phyloP scores from a whole-genome alignment of 441 rosid genomes.

The Raphanus hybrid region DNA sequence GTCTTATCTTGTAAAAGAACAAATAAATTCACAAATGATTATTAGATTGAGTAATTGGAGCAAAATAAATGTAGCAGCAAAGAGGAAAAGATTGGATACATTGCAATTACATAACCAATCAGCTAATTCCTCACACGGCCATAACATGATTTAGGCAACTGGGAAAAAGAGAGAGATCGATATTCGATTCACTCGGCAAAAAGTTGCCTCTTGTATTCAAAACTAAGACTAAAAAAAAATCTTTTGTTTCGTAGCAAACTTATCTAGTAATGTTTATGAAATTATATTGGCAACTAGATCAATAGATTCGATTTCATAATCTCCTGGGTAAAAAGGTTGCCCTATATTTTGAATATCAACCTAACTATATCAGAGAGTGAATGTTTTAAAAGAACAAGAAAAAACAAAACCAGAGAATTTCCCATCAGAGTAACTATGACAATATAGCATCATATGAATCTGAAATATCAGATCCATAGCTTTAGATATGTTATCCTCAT shows the following conservation, averaged over 20 bases:
- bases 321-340: constrained; percentile 18
- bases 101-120: constrained; percentile 8
- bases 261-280: neutral
- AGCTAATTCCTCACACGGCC: constrained; percentile 2
- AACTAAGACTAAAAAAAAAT: neutral
- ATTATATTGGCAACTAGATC: neutral
- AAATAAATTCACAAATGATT: no score
- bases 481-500: constrained; percentile 35
- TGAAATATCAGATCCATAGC: constrained; percentile 37
- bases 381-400: no score
- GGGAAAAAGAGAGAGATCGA: constrained; percentile 49
- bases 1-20: no score
- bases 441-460: constrained; percentile 38
- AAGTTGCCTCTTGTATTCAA: constrained; percentile 33
- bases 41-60: neutral
- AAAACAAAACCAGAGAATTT: neutral
- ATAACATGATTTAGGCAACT: constrained; percentile 40
- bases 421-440: constrained; percentile 50
- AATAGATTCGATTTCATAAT: neutral
- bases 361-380: neutral
- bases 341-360: neutral
- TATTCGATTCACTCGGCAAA: constrained; percentile 46
- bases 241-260: neutral
- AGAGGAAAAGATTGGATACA: constrained; percentile 4
- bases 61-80: constrained; percentile 32